Base-by-base conservation (phyloP, 345 rosid genomes). In the Dimocarpus longan region DNA sequence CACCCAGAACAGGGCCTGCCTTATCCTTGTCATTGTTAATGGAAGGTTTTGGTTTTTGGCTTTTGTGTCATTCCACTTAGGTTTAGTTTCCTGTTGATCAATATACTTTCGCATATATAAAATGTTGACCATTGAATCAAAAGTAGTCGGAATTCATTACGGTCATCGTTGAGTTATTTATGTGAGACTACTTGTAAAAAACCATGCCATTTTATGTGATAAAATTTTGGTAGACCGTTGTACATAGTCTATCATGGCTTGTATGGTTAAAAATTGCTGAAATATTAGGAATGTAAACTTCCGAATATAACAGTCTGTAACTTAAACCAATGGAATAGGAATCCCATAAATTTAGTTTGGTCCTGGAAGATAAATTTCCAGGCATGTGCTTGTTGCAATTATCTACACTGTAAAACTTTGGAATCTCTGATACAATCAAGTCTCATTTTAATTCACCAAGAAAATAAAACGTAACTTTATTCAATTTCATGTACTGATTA, bases 401-500 rank as follows among this genome's bases (percentile, higher is more conserved):
- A 42, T 42, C 5, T 50, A 18, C 22, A 15, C 15, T 50, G 2
- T 32, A 32, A 32, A 32, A 32, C 37, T 32, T 32, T 1, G 37
- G 37, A 2, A 2, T 32, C 37, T 32, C 4, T 32, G 37, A 32
- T 32, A 32, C 37, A 2, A 3, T 32, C 37, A 1, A 39, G 37
- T 71, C 42, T 48, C 32, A 13, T 10, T 50, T 26, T 9, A 39
- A 11, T 68, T 15, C 42, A 62, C 22, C 10, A 6, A 6, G 43
- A 24, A 62, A 7, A 22, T 3, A 40, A 40, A 8, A 19, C 18
- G 60, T 4, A 10, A 68, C 19, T 32, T 68, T 82, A 69, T 75
- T 71, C 48, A 66, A 2, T 46, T 21, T 78, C 75, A 80, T 75
- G 24, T 68, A 48, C 63, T 62, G 62, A 2, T 21, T 70, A 32